Evolutionary conservation across 176 grass and related monocot species (phyloP).

Genomic region (Zoysia japonica): DNA sequence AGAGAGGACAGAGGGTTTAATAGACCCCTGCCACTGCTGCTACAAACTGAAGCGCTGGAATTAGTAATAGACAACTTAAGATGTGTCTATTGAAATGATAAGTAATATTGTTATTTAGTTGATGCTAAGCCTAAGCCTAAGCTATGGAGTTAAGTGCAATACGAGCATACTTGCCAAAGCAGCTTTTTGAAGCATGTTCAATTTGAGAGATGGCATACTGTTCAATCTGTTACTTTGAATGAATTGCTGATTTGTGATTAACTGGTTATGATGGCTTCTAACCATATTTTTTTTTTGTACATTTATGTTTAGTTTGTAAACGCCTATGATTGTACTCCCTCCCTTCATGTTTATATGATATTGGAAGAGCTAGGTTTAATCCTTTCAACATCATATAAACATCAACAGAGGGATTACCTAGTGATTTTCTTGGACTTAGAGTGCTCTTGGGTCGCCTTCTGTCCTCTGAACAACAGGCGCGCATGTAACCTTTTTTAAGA

Average conservation of each 20-base stretch:
- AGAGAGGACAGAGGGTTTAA: not conserved
- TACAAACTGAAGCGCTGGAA: not conserved
- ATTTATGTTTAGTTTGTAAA: conserved; percentile 21
- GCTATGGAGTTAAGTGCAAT: not conserved
- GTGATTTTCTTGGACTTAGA: not conserved
- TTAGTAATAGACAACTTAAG: conserved; percentile 1
- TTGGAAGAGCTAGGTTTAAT: no score
- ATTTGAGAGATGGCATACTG: not conserved
- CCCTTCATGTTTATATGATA: not conserved
- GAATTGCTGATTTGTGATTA: conserved; percentile 5
- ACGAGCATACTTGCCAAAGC: not conserved
- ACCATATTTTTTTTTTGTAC: not conserved
- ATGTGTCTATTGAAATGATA: not conserved
- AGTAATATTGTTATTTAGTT: not conserved
- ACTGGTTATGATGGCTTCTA: not conserved
- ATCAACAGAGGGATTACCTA: not conserved
- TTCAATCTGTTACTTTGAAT: not conserved
- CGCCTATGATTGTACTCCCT: conserved; percentile 16
- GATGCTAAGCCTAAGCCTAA: not conserved
- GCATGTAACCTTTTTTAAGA: no score
- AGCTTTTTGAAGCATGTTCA: not conserved
- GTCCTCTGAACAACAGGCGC: no score
- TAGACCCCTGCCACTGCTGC: not conserved
- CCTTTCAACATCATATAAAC: not conserved
- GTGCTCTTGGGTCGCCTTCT: no score